A percentile compares a stretch with the other conserved stretches of the same genome.
Conservation (phyloP, 2,329 filamentous ascomycete species). For the Aspergillus piperis region DNA sequence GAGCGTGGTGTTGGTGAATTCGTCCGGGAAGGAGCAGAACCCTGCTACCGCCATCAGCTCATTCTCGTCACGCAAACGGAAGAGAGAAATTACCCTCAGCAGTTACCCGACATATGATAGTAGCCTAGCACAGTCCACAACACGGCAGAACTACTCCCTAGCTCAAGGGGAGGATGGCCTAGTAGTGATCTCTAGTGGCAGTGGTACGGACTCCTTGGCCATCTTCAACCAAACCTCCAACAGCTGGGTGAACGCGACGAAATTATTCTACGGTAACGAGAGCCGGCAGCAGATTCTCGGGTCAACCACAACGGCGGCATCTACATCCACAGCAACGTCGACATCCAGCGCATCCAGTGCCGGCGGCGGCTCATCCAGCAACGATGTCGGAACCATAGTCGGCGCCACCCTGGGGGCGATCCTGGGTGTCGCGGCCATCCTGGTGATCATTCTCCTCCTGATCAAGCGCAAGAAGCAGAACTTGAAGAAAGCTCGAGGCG, state of each 20-base stretch:
- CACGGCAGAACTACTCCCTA: conserved; percentile 69
- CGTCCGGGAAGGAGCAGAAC: conserved; percentile 49
- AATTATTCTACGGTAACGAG: conserved; percentile 57
- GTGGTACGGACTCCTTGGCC: conserved; percentile 64
- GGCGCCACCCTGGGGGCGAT: conserved; percentile 83
- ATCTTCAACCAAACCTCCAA: conserved; percentile 78
- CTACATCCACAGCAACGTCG: conserved; percentile 34
- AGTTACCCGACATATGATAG: conserved; percentile 80
- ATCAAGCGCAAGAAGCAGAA: conserved; percentile 63
- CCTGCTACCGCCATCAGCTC: not conserved
- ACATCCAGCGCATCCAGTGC: conserved; percentile 28
- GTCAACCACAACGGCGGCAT: conserved; percentile 27
- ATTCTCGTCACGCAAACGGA: conserved; percentile 43
- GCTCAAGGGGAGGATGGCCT: conserved; percentile 66
- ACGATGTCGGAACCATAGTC: conserved; percentile 61
- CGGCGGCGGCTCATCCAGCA: conserved; percentile 34
- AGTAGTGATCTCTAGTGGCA: conserved; percentile 78
- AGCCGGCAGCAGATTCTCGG: conserved; percentile 40
- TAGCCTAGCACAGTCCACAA: conserved; percentile 66
- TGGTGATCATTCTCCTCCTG: conserved; percentile 72
- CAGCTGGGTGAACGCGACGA: conserved; percentile 72
- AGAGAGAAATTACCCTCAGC: conserved; percentile 58
- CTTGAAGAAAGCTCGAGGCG: conserved; percentile 48
- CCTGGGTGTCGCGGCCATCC: conserved; percentile 68
- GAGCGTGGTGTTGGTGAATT: conserved; percentile 66